A percentile compares a stretch with the other conserved stretches of the same genome.
These are phyloP conservation scores for Xylaria intraflava DNA, from an alignment of 495 filamentous ascomycete species.

Conservation along the genomic window DNA sequence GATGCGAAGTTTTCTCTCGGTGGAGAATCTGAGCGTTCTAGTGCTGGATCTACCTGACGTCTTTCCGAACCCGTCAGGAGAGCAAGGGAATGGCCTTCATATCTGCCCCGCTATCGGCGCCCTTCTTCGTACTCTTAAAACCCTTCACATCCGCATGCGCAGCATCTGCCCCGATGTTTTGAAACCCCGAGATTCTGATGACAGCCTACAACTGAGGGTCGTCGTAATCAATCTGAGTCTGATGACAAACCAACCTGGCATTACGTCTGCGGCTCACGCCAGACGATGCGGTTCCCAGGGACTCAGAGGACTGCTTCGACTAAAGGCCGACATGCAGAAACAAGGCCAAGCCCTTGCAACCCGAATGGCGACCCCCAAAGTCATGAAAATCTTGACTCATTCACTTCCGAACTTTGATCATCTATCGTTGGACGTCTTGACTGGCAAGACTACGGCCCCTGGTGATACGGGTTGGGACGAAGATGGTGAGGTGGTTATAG, in stretches of 20 bases:
- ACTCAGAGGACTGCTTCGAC: neutral
- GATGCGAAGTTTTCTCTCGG: neutral
- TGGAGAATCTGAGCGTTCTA: neutral
- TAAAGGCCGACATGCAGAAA: neutral
- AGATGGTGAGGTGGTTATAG: neutral
- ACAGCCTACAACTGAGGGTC: neutral
- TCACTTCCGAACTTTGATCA: neutral
- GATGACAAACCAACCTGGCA: neutral
- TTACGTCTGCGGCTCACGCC: neutral
- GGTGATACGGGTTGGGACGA: conserved; percentile 1
- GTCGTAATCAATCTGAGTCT: neutral
- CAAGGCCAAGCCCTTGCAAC: neutral
- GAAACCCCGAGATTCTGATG: neutral
- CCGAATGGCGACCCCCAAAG: neutral
- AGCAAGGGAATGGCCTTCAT: neutral
- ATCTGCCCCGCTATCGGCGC: neutral
- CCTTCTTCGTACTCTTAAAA: neutral
- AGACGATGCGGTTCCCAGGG: neutral
- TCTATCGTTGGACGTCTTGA: neutral
- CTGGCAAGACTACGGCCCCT: neutral
- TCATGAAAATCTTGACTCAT: neutral
- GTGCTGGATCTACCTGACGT: neutral
- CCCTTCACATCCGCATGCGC: neutral
- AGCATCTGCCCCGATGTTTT: conserved; percentile 5
- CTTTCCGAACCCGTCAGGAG: neutral